phyloP scores from a whole-genome alignment of 2,329 filamentous ascomycete species.

The Ceratocystis harringtonii region DNA sequence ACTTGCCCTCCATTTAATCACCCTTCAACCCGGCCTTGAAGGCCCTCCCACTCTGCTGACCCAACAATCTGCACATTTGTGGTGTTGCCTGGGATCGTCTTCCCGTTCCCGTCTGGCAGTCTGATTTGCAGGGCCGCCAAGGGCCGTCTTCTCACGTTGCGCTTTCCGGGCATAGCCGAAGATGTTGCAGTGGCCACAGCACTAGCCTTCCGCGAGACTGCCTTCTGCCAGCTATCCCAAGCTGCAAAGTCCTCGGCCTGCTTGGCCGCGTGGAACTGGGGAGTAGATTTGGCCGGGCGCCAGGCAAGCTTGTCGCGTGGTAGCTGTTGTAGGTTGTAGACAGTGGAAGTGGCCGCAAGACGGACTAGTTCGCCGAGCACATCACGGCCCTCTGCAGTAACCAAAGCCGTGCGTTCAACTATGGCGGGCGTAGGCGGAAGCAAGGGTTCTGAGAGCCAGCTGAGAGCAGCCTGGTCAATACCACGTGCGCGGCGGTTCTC shows the following conservation, averaged over 20 bases:
- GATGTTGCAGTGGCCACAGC: slow-evolving; percentile 23
- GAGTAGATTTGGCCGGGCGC: slow-evolving; percentile 48
- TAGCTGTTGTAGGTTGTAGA: slow-evolving; percentile 44
- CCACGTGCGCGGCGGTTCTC: slow-evolving; percentile 49
- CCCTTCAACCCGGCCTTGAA: slow-evolving; percentile 31
- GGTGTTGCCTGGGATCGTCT: slow-evolving; percentile 27
- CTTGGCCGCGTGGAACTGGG: slow-evolving; percentile 50
- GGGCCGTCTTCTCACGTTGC: slow-evolving; percentile 20
- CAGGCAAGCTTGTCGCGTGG: slow-evolving; percentile 48
- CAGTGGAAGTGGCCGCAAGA: slow-evolving; percentile 39
- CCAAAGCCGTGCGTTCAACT: slow-evolving; percentile 38
- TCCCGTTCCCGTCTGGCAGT: slow-evolving; percentile 33
- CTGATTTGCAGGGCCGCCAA: slow-evolving; percentile 37
- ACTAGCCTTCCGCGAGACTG: slow-evolving; percentile 38
- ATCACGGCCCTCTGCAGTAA: slow-evolving; percentile 47
- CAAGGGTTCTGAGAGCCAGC: slow-evolving; percentile 52
- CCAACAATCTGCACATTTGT: slow-evolving; percentile 37
- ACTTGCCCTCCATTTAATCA: background rate
- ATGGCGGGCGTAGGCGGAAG: slow-evolving; percentile 33
- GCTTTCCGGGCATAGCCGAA: slow-evolving; percentile 17
- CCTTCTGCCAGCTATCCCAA: slow-evolving; percentile 44
- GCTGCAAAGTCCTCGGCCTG: slow-evolving; percentile 50
- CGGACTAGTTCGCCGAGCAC: slow-evolving; percentile 49
- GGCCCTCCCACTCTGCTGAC: slow-evolving; percentile 39
- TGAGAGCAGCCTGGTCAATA: slow-evolving; percentile 38